Evolutionary conservation across 2,329 filamentous ascomycete species (phyloP).

Genomic region (Hymenoscyphus scutula): DNA sequence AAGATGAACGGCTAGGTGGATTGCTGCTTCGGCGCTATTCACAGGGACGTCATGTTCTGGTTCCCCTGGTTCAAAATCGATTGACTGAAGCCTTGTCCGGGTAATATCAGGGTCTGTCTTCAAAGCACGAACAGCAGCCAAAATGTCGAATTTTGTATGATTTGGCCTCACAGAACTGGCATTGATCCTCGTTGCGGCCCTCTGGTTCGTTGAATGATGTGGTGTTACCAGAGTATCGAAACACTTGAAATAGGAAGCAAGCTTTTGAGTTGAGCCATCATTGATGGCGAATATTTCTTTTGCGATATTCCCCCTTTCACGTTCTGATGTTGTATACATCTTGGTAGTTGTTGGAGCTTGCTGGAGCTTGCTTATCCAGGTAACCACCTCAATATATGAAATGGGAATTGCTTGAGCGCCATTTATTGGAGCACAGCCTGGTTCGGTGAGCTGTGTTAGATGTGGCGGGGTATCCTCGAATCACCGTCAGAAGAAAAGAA

Average conservation of each 20-base stretch:
- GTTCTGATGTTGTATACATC: slow-evolving; percentile 11
- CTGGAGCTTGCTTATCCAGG: too few relatives aligned
- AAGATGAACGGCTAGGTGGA: slow-evolving; percentile 18
- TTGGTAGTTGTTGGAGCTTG: neutral
- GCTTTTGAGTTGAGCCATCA: slow-evolving; percentile 9
- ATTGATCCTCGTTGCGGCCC: slow-evolving; percentile 11
- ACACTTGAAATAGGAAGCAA: slow-evolving; percentile 12
- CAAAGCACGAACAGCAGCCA: slow-evolving; percentile 14
- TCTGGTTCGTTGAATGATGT: slow-evolving; percentile 14
- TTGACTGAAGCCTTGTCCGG: slow-evolving; percentile 12
- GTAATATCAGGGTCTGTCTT: slow-evolving; percentile 17
- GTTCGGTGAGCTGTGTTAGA: too few relatives aligned
- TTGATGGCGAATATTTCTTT: slow-evolving; percentile 13
- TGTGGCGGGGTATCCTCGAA: too few relatives aligned
- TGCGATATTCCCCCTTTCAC: slow-evolving; percentile 10
- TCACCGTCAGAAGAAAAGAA: too few relatives aligned
- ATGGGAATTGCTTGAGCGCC: too few relatives aligned
- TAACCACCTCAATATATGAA: too few relatives aligned
- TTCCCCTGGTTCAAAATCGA: slow-evolving; percentile 11
- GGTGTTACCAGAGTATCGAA: slow-evolving; percentile 13
- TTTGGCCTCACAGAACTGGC: too few relatives aligned
- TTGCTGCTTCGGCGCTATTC: slow-evolving; percentile 11
- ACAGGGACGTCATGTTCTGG: slow-evolving; percentile 12
- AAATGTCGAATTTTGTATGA: slow-evolving; percentile 17
- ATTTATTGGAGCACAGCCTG: too few relatives aligned